Conservation (phyloP, 129 eudicot genomes). For the Logfia minima region DNA sequence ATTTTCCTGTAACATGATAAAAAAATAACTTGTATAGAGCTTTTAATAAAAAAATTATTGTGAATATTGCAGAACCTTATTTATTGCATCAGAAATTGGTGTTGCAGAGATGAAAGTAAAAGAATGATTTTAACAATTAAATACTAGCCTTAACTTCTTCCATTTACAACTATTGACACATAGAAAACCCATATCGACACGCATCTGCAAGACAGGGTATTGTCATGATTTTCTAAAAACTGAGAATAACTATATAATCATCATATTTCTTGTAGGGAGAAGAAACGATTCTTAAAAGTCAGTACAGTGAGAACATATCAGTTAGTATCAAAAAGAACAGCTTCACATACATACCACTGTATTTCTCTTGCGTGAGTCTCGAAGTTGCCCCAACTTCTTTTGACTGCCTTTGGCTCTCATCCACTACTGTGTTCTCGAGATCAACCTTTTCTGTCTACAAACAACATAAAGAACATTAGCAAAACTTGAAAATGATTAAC, state of each 20-base stretch:
- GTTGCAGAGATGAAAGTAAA: background rate
- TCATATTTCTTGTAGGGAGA: slow-evolving; percentile 9
- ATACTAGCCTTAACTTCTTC: background rate
- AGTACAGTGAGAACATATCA: background rate
- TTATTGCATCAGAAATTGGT: background rate
- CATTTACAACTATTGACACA: background rate
- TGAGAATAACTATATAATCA: slow-evolving; percentile 6
- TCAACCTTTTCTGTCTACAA: slow-evolving; percentile 98
- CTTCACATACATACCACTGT: slow-evolving; percentile 55
- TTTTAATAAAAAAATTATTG: background rate
- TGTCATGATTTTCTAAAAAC: background rate
- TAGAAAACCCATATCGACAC: background rate
- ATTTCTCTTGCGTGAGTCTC: slow-evolving; percentile 60
- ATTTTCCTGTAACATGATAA: background rate
- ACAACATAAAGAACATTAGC: slow-evolving; percentile 16
- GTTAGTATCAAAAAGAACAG: background rate
- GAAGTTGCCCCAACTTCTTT: slow-evolving; percentile 66
- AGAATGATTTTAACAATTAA: background rate
- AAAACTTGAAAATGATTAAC: slow-evolving; percentile 16
- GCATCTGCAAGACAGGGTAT: background rate
- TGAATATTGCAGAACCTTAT: background rate
- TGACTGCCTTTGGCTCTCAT: slow-evolving; percentile 83
- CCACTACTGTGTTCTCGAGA: slow-evolving; percentile 96
- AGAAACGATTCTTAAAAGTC: background rate
- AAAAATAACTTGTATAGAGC: background rate